Percentiles rank a stretch among this genome's conserved stretches.
phyloP scores from a whole-genome alignment of 495 filamentous ascomycete species.

The Neurospora discreta region DNA sequence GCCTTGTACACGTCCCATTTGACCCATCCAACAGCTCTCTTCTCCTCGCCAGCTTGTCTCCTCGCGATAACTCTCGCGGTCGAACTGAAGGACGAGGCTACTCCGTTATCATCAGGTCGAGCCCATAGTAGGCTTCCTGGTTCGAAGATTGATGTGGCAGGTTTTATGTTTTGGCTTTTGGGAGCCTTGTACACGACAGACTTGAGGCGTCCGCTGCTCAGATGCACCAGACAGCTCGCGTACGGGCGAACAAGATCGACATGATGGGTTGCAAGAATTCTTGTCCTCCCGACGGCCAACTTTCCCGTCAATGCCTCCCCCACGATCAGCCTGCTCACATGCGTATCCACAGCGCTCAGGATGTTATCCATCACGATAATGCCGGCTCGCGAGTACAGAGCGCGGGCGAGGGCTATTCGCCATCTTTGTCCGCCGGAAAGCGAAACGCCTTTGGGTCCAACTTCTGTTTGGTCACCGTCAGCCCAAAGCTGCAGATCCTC shows the following conservation, averaged over 20 bases:
- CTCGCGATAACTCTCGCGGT: slow-evolving; percentile 30
- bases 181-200: slow-evolving; percentile 38
- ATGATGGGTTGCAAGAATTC: slow-evolving; percentile 45
- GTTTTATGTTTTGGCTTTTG: slow-evolving; percentile 24
- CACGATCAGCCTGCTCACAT: slow-evolving; percentile 37
- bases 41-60: background rate
- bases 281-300: slow-evolving; percentile 33
- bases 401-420: slow-evolving; percentile 56
- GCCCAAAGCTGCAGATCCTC: slow-evolving; percentile 53
- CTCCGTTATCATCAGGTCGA: slow-evolving; percentile 14
- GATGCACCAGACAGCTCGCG: slow-evolving; percentile 49
- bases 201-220: slow-evolving; percentile 46
- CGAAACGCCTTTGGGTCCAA: slow-evolving; percentile 60
- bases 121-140: background rate
- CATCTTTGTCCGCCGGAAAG: slow-evolving; percentile 64
- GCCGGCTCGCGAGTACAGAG: slow-evolving; percentile 55
- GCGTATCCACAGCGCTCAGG: slow-evolving; percentile 49
- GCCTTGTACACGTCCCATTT: slow-evolving; percentile 43
- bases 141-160: slow-evolving; percentile 31
- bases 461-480: slow-evolving; percentile 56
- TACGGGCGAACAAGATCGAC: slow-evolving; percentile 42
- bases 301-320: slow-evolving; percentile 39
- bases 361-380: slow-evolving; percentile 62
- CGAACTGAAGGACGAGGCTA: slow-evolving; percentile 25
- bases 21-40: slow-evolving; percentile 42